A percentile compares a stretch with the other conserved stretches of the same genome.
phyloP scores from a whole-genome alignment of 257 asterid species.

The Nemophila menziesii region DNA sequence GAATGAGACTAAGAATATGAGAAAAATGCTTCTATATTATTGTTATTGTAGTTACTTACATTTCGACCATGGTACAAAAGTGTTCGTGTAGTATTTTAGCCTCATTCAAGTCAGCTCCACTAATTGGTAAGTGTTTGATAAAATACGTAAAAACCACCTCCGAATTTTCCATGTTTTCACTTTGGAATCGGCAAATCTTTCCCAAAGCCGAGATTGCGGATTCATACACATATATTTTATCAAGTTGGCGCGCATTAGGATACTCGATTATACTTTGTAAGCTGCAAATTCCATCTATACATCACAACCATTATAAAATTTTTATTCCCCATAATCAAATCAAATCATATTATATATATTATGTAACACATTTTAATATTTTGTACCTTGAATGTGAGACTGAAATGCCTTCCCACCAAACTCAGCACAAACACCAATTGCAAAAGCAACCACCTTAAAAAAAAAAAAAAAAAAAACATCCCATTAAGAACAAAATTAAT shows the following conservation, averaged over 20 bases:
- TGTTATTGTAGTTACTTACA: constrained; percentile 20
- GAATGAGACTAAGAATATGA: neutral
- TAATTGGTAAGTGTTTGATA: constrained; percentile 83
- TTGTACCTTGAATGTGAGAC: constrained; percentile 79
- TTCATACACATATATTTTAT: constrained; percentile 79
- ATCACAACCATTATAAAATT: too few relatives aligned
- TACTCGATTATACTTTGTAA: constrained; percentile 63
- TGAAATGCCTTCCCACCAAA: constrained; percentile 70
- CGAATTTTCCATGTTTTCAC: constrained; percentile 12
- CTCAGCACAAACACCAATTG: constrained; percentile 93
- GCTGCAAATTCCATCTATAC: constrained; percentile 21
- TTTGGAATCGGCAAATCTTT: constrained; percentile 82
- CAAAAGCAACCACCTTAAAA: constrained; percentile 82
- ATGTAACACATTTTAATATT: constrained; percentile 1
- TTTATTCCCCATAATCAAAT: neutral
- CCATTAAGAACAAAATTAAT: constrained; percentile 3
- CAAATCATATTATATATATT: neutral
- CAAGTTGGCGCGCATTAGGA: constrained; percentile 55
- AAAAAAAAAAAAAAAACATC: constrained; percentile 11
- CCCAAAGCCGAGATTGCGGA: constrained; percentile 94
- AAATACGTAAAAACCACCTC: constrained; percentile 69
- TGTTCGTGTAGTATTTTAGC: constrained; percentile 89
- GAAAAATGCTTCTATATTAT: too few relatives aligned
- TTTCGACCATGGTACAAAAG: constrained; percentile 89
- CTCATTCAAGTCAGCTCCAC: constrained; percentile 75